These are phyloP conservation scores for Alternaria arborescens DNA, from an alignment of 2,329 filamentous ascomycete genomes.

Conservation along the genomic window DNA sequence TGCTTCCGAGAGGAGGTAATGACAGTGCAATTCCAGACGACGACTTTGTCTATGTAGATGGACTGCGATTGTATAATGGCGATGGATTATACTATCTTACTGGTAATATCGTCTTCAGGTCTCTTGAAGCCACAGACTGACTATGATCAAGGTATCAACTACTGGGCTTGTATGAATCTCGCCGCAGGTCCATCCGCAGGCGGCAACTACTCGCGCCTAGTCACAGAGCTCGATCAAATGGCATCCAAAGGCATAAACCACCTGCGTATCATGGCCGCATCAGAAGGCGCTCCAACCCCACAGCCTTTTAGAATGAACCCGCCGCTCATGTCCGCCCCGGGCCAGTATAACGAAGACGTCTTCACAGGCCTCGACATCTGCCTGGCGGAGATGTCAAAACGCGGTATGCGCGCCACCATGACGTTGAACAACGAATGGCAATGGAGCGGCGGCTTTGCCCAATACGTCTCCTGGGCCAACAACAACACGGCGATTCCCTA, in stretches of 20 bases:
- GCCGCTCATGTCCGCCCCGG: conserved; percentile 47
- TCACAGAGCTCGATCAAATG: conserved; percentile 53
- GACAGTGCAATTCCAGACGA: conserved; percentile 32
- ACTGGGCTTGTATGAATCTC: conserved; percentile 54
- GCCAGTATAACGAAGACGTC: conserved; percentile 51
- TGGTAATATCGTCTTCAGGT: conserved; percentile 9
- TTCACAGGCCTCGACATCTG: conserved; percentile 51
- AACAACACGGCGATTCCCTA: conserved; percentile 50
- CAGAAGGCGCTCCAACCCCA: conserved; percentile 50
- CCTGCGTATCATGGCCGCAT: conserved; percentile 52
- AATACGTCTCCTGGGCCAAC: conserved; percentile 51
- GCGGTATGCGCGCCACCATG: conserved; percentile 54
- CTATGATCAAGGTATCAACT: conserved; percentile 44
- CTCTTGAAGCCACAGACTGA: neutral
- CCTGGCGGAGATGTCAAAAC: conserved; percentile 51
- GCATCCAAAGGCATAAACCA: conserved; percentile 52
- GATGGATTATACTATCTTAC: conserved; percentile 51
- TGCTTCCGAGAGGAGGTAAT: conserved; percentile 13
- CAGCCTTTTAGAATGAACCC: conserved; percentile 54
- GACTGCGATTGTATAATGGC: conserved; percentile 44
- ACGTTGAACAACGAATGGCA: conserved; percentile 53
- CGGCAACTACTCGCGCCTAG: conserved; percentile 49
- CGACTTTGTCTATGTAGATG: conserved; percentile 50
- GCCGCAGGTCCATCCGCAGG: conserved; percentile 47
- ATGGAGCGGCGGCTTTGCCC: conserved; percentile 51